These are phyloP conservation scores for Russula sp. DNA, from an alignment of 768 basidiomycete genomes.

Conservation along the genomic window DNA sequence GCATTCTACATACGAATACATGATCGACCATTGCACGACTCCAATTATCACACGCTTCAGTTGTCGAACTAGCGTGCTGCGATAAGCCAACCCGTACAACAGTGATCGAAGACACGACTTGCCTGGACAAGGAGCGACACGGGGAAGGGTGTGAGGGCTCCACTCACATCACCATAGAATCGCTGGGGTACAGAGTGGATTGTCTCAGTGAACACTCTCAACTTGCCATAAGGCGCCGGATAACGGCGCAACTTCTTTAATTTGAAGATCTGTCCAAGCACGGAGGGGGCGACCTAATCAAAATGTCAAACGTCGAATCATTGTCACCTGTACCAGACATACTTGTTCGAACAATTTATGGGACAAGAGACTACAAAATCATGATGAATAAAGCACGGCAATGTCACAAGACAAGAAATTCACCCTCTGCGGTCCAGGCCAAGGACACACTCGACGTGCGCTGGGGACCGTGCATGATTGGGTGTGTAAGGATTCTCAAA, in stretches of 20 bases:
- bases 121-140: constrained; percentile 24
- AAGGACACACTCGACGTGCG: constrained; percentile 1
- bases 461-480: background rate
- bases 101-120: background rate
- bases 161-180: constrained; percentile 16
- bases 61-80: background rate
- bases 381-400: background rate
- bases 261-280: constrained; percentile 18
- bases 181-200: constrained; percentile 7
- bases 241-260: constrained; percentile 20
- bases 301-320: background rate
- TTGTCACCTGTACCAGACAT: background rate
- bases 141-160: constrained; percentile 23
- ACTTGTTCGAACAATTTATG: constrained; percentile 14
- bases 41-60: background rate
- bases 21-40: background rate
- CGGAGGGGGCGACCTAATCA: constrained; percentile 13
- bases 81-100: background rate
- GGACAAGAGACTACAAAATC: constrained; percentile 11
- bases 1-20: background rate
- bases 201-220: constrained; percentile 3
- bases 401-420: background rate
- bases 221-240: constrained; percentile 15
- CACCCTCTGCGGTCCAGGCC: constrained; percentile 19
- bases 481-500: background rate